Base-by-base conservation (phyloP, 164 flowering plant species). In the Magnolia sinica region DNA sequence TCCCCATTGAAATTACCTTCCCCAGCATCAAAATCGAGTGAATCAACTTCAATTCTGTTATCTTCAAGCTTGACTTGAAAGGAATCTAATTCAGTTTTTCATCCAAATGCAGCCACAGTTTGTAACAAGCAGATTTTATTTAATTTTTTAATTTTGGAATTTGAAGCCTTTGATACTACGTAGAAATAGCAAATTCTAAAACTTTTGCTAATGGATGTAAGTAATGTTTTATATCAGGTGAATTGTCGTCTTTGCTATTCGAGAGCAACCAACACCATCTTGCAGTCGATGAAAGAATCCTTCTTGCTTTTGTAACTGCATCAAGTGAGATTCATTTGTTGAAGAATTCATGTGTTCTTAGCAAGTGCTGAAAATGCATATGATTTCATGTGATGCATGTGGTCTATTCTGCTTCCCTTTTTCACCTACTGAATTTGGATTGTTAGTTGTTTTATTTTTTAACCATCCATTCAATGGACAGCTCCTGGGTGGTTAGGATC, bases 241-340 rank as follows among this genome's bases (percentile, higher is more conserved):
- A 81, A 66, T 75, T 87, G 71, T 76, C 85, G 27, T 80, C 85
- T 20, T 80, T 82, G 24, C 63, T 91, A 66, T 83, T 83, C 2
- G 76, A 81, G 71, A 90, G 89, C 82, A 90, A 89, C 79, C 85
- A 89, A 74, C 83, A 83, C 37, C 87, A 91, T 37, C 91, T 96
- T 83, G 74, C 81, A 23, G 31, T 94, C 82, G 95, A 96, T 83
- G 98, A 92, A 82, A 84, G 86, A 74, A 83, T 86, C 63, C 88
- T 96, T 77, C 92, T 96, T 65, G 89, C 96, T 59, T 89, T 94
- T 71, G 16, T 89, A 55, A 70, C 93, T 77, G 89, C 91, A 68
- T 82, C 92, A 82, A 89, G 98, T 93, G 79, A 87, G 94, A 73
- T 71, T 76, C 73, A 77, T 19, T 68, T 4, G 8, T 29, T 20